Conservation (phyloP, 2,329 filamentous ascomycete genomes). For the Thielaviopsis punctulata region DNA sequence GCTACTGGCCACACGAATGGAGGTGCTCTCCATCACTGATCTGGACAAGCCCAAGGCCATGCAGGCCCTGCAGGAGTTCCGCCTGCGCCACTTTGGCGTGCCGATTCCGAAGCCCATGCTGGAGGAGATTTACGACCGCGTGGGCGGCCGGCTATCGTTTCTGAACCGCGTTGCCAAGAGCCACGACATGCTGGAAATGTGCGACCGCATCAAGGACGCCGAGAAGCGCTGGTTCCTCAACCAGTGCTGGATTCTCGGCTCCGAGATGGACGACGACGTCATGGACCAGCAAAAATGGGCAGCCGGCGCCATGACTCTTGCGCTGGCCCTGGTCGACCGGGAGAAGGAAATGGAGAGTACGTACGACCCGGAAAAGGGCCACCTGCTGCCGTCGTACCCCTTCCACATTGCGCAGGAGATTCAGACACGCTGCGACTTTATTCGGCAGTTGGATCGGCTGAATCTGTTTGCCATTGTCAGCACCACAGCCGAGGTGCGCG, state of each 20-base stretch:
- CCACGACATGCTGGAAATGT: constrained; percentile 60
- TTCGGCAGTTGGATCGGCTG: constrained; percentile 77
- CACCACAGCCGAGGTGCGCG: constrained; percentile 67
- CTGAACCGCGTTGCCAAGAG: constrained; percentile 83
- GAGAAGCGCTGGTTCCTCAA: constrained; percentile 67
- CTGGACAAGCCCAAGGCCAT: constrained; percentile 65
- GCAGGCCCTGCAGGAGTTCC: constrained; percentile 59
- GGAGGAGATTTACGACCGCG: constrained; percentile 64
- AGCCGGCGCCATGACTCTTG: constrained; percentile 83
- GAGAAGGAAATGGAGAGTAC: constrained; percentile 48
- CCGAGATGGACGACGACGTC: constrained; percentile 82
- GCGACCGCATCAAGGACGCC: constrained; percentile 47
- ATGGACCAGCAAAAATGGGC: constrained; percentile 98
- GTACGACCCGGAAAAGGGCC: constrained; percentile 50
- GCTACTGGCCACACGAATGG: constrained; percentile 83
- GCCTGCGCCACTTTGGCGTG: constrained; percentile 60
- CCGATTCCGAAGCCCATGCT: constrained; percentile 36
- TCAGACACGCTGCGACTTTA: constrained; percentile 93
- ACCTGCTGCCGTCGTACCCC: constrained; percentile 63
- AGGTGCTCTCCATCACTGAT: constrained; percentile 74
- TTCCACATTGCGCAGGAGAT: constrained; percentile 75
- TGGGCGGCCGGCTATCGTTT: constrained; percentile 79
- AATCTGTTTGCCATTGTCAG: constrained; percentile 86
- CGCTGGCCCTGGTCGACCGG: constrained; percentile 73
- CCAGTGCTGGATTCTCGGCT: constrained; percentile 57